These are phyloP conservation scores for Drechslerella stenobrocha DNA, from an alignment of 2,329 filamentous ascomycete species.

Conservation along the genomic window DNA sequence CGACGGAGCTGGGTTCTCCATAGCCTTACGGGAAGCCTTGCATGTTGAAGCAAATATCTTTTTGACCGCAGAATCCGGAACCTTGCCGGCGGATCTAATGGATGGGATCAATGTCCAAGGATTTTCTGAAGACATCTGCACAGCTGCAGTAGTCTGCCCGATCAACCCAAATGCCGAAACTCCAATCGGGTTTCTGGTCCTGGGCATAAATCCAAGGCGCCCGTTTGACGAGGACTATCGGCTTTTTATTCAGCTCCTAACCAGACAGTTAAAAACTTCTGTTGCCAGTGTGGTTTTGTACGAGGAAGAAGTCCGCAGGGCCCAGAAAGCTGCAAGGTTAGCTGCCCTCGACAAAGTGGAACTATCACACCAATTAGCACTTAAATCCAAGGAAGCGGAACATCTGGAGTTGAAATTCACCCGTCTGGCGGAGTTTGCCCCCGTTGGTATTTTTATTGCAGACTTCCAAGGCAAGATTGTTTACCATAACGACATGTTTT, in stretches of 20 bases:
- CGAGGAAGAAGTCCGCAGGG: constrained; percentile 77
- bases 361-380: constrained; percentile 72
- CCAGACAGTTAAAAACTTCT: constrained; percentile 68
- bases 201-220: constrained; percentile 76
- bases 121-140: constrained; percentile 68
- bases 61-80: constrained; percentile 68
- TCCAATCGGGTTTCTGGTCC: constrained; percentile 74
- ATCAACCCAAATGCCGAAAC: constrained; percentile 75
- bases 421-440: constrained; percentile 80
- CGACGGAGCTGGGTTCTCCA: constrained; percentile 70
- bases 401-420: constrained; percentile 73
- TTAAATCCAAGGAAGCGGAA: constrained; percentile 63
- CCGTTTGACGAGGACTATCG: constrained; percentile 81
- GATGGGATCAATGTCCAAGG: constrained; percentile 69
- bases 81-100: constrained; percentile 67
- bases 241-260: constrained; percentile 67
- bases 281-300: constrained; percentile 80
- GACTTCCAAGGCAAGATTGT: constrained; percentile 70
- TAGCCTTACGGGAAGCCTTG: constrained; percentile 75
- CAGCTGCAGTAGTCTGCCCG: constrained; percentile 73
- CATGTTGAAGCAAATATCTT: constrained; percentile 68
- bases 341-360: constrained; percentile 77
- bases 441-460: constrained; percentile 84
- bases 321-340: constrained; percentile 71
- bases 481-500: constrained; percentile 79